Base-by-base conservation (phyloP, 2,329 filamentous ascomycete species). In the Botrytis galanthina region DNA sequence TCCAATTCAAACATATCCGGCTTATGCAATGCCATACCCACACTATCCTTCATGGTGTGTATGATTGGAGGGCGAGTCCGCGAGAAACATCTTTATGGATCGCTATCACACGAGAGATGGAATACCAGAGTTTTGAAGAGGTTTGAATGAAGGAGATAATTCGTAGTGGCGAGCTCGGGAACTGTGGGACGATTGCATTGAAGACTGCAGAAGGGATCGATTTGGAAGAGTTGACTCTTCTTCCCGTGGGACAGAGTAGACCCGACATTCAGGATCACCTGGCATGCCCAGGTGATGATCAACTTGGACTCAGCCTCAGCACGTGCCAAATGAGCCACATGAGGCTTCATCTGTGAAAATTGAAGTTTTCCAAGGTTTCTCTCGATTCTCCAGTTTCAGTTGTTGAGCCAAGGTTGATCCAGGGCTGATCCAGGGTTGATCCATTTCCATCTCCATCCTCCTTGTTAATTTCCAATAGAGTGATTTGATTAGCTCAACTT, bases 11-110 rank as follows among this genome's bases (percentile, higher is more conserved):
- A 57, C 35, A 35, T 72, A 59, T 42, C 62, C 60, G 20, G 48
- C 35, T 59, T 12, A 66, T 35, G 35, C 60, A 20, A 60, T 37
- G 48, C 48, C 61, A 29, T 67, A 44, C n/a, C 22, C 61, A 35
- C 51, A 57, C 60, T 67, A 67, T 29, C 61, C 70, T 54, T 46
- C 35, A 29, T 72, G 70, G 70, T 72, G 61, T 72, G 70, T 72
- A 22, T 72, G 37, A 72, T 18, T 18, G 44, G 14, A n/a, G n/a
- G 14, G 7, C 12, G 63, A 44, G 2, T 9, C 32, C 29, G 51
- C 16, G 48, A 35, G n/a, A 37, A 35, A n/a, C 29, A 35, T 48
- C 26, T 7, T 35, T 7, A 10, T 1, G 42, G 26, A n/a, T 51
- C 10, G 20, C 42, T 32, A 26, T 22, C 14, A n/a, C 48, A 12